Evolutionary conservation across 1,284 basidiomycete species (phyloP).

Genomic region (Sanghuangporus weigelae): DNA sequence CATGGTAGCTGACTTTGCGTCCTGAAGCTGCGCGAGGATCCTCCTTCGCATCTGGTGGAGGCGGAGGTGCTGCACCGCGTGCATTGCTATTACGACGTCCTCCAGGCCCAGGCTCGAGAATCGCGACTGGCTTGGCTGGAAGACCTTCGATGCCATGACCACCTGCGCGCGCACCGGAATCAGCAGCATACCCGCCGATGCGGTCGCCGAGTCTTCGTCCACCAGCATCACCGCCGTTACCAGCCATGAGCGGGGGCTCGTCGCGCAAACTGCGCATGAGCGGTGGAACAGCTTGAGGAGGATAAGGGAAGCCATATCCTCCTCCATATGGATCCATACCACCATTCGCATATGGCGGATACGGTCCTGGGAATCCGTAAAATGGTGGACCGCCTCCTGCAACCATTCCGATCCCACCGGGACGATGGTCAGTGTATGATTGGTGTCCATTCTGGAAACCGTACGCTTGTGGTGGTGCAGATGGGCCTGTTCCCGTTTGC

Average conservation of each 20-base stretch:
- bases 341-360: constrained; percentile 38
- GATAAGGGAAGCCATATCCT: constrained; percentile 21
- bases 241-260: constrained; percentile 17
- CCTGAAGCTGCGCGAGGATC: constrained; percentile 81
- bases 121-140: constrained; percentile 67
- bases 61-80: constrained; percentile 54
- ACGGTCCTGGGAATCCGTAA: constrained; percentile 20
- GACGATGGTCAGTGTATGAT: constrained; percentile 35
- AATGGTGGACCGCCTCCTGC: constrained; percentile 13
- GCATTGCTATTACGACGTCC: constrained; percentile 29
- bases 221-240: constrained; percentile 4
- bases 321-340: constrained; percentile 43
- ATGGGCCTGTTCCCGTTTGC: constrained; percentile 54
- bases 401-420: constrained; percentile 26
- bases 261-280: constrained; percentile 31
- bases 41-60: constrained; percentile 80
- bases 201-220: constrained; percentile 64
- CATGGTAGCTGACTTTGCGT: constrained; percentile 78
- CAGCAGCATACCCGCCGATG: constrained; percentile 62
- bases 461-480: constrained; percentile 73
- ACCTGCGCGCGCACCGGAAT: constrained; percentile 33
- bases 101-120: constrained; percentile 51
- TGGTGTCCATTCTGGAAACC: constrained; percentile 58
- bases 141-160: constrained; percentile 63
- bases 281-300: constrained; percentile 44